Evolutionary conservation across 768 basidiomycete genomes (phyloP), one percentile per base, ranked within the genome.

Genomic region (Podaxis carcinomalis): DNA sequence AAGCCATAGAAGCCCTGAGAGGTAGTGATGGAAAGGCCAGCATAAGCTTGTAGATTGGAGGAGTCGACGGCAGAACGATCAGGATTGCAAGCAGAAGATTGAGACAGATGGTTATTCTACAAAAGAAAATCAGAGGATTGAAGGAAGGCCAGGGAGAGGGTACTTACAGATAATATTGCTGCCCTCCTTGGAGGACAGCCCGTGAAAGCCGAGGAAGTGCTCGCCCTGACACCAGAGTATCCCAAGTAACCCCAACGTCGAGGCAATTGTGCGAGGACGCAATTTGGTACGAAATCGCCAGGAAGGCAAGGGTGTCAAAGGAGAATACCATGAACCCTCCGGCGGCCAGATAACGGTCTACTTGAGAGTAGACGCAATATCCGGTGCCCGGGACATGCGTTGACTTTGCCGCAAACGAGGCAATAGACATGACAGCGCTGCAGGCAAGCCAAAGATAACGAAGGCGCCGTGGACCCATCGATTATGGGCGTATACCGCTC

Each of bases 81-180:
- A 51, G 14, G 16, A 58, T 28, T 0, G 21, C 47, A 39, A 51
- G 23, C 5, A 27, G 35, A 10, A 58, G 27, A 11, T 58, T 36
- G 19, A 58, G 23, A 16, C 47, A 23, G 7, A 58, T 13, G 14
- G 50, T 49, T 14, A 58, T 51, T 27, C 57, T 57, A 25, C n/a
- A 40, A 25, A n/a, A 32, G n/a, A 13, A 47, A 32, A 14, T 14
- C 5, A 49, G 14, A 4, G 28, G 25, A 36, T 11, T 23, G 11
- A 25, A 19, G 14, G 25, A 36, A 40, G 5, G 9, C 2, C 35
- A 5, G 1, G 23, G 11, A 65, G 42, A 19, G 6, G 3, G 39
- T 13, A 16, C 72, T 63, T 44, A 73, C 75, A 75, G 59, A 46
- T 76, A 76, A 59, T 75, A 74, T 19, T 70, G 69, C 56, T 74